Percentiles rank a stretch among this genome's conserved stretches.
Evolutionary conservation across 1,139 yeast species (phyloP).

Genomic region (Saccharomyces hybrid): DNA sequence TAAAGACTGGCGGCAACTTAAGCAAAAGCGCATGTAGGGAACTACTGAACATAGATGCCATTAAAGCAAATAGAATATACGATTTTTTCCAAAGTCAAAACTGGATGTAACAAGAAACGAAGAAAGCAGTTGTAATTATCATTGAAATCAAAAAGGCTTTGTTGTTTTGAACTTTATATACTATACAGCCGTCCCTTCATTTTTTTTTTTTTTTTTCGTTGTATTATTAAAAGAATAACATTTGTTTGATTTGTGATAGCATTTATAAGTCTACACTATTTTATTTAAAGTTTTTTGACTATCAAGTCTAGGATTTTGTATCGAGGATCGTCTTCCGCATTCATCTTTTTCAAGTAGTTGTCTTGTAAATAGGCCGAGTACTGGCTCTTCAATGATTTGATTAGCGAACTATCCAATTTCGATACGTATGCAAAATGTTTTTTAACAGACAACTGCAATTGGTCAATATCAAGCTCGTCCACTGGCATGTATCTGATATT

Average conservation of each 20-base stretch:
- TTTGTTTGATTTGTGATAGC: background rate
- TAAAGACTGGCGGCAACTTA: constrained; percentile 74
- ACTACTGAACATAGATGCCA: constrained; percentile 73
- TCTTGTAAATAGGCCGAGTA: constrained; percentile 40
- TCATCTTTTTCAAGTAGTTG: constrained; percentile 26
- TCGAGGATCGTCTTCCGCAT: constrained; percentile 28
- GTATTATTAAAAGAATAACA: background rate
- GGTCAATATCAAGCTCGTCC: constrained; percentile 37
- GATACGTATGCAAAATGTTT: constrained; percentile 56
- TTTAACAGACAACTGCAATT: constrained; percentile 62
- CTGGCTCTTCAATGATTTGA: constrained; percentile 39
- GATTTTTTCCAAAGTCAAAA: constrained; percentile 89
- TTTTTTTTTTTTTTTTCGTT: background rate
- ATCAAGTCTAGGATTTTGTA: constrained; percentile 32
- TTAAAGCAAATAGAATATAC: constrained; percentile 78
- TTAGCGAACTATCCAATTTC: constrained; percentile 33
- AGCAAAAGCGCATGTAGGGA: constrained; percentile 81
- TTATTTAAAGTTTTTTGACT: constrained; percentile 28
- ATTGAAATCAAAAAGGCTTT: background rate
- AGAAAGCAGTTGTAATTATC: background rate
- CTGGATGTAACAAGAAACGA: constrained; percentile 44
- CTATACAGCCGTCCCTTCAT: background rate
- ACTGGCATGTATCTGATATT: constrained; percentile 50
- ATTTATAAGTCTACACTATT: background rate
- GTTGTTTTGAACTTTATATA: background rate